These are phyloP conservation scores for Leptographium lundbergii DNA, from an alignment of 2,329 filamentous ascomycete species.

Conservation along the genomic window DNA sequence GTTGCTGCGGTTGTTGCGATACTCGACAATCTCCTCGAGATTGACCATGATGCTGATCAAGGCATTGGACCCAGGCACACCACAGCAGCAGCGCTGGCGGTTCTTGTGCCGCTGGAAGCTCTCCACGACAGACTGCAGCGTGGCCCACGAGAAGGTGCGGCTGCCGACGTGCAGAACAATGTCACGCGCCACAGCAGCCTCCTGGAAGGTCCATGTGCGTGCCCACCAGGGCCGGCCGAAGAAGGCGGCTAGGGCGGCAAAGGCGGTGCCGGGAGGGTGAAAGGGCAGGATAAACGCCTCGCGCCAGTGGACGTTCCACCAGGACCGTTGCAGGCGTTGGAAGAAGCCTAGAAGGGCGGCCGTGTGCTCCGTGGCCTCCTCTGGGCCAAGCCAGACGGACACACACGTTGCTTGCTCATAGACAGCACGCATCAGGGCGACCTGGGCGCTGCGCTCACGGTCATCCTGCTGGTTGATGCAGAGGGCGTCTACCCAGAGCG, in stretches of 20 bases:
- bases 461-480: conserved; percentile 5
- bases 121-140: not conserved
- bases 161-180: not conserved
- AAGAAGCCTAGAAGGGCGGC: not conserved
- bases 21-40: not conserved
- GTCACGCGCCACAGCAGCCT: not conserved
- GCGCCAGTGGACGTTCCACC: not conserved
- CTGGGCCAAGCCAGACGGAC: conserved; percentile 5
- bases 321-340: not conserved
- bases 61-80: not conserved
- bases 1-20: not conserved
- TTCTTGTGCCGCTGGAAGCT: not conserved
- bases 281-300: not conserved
- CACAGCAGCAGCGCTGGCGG: not conserved
- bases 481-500: conserved; percentile 1
- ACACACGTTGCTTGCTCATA: conserved; percentile 6
- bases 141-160: not conserved
- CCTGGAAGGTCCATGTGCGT: not conserved
- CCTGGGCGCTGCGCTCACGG: conserved; percentile 5
- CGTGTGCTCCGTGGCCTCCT: not conserved
- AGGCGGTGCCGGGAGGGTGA: not conserved
- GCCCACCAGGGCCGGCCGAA: not conserved
- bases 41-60: not conserved
- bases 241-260: not conserved
- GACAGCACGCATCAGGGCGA: conserved; percentile 7